Conservation (phyloP, 345 rosid species). For the Eucalyptus decipiens region DNA sequence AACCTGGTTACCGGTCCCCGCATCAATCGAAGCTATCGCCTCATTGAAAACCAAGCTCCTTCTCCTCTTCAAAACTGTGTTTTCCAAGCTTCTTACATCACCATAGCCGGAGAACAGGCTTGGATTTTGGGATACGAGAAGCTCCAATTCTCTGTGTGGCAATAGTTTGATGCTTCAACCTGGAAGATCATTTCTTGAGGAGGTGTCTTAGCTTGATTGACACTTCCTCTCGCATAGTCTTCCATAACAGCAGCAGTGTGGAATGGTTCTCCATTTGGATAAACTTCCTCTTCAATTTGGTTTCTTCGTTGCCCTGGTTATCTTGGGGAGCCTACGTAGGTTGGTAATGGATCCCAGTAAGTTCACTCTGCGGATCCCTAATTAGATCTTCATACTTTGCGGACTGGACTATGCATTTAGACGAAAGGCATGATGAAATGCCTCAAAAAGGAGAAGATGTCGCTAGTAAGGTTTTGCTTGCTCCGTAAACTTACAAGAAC, state of each 20-base stretch:
- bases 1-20: conserved; percentile 9
- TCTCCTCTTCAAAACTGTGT: not conserved
- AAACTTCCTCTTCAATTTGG: conserved; percentile 69
- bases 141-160: conserved; percentile 67
- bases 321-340: conserved; percentile 58
- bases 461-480: not conserved
- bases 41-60: not conserved
- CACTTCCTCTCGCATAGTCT: conserved; percentile 46
- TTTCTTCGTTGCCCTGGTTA: conserved; percentile 59
- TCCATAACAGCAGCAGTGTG: conserved; percentile 66
- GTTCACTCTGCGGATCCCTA: conserved; percentile 24
- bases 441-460: not conserved
- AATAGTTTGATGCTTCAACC: conserved; percentile 65
- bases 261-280: conserved; percentile 81
- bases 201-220: conserved; percentile 33
- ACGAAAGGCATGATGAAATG: not conserved
- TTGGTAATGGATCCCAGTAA: conserved; percentile 61
- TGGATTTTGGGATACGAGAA: conserved; percentile 63
- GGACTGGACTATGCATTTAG: conserved; percentile 31
- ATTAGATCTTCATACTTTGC: conserved; percentile 40
- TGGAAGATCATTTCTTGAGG: conserved; percentile 46
- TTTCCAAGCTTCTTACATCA: conserved; percentile 60
- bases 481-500: conserved; percentile 23
- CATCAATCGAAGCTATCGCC: not conserved
- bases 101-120: conserved; percentile 80